Evolutionary conservation across 2,329 filamentous ascomycete genomes (phyloP), one percentile per base, ranked within the genome.

Genomic region (Pleomassaria siparia): DNA sequence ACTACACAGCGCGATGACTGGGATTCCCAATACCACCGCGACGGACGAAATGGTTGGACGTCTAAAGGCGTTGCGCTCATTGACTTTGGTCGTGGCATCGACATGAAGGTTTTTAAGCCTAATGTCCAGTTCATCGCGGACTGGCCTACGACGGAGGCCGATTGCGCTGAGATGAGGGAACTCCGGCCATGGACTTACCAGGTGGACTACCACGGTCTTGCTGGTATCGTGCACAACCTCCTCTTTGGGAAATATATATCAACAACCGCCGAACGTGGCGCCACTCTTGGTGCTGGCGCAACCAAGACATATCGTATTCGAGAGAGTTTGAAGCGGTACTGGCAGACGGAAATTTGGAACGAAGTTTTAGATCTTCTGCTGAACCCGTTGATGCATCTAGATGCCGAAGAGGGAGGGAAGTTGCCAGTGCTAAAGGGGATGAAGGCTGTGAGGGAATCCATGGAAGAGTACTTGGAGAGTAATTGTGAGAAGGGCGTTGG

Each of bases 221-320:
- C 94, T 0, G 91, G 90, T 4, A 88, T 89, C 20, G 78, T 97
- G 4, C 91, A 99, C 72, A 87, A 84, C 35, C 81, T 99, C 59
- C 81, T 99, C 3, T 99, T 96, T 66, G 92, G 94, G 9, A 91
- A 89, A 64, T 97, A 97, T 72, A 94, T 99, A 61, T 89, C 96
- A 66, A 95, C 90, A 0, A 68, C 80, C 1, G 76, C 66, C 4
- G 74, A 74, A 46, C 69, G 71, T 30, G 64, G 65, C 13, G 80
- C 78, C 13, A 79, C 78, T 1, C 72, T 86, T 2, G 81, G 81
- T n/a, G 77, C 77, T 3, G 74, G 71, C 2, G 76, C 73, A 1
- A 81, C 79, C 1, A 85, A 88, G 64, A 84, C 80, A 40, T 97
- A 96, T 74, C 83, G 81, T 54, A 84, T 96, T 56, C 82, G 87